Conservation (phyloP, 352 stramenopile species). For the Phytopythium montanum region DNA sequence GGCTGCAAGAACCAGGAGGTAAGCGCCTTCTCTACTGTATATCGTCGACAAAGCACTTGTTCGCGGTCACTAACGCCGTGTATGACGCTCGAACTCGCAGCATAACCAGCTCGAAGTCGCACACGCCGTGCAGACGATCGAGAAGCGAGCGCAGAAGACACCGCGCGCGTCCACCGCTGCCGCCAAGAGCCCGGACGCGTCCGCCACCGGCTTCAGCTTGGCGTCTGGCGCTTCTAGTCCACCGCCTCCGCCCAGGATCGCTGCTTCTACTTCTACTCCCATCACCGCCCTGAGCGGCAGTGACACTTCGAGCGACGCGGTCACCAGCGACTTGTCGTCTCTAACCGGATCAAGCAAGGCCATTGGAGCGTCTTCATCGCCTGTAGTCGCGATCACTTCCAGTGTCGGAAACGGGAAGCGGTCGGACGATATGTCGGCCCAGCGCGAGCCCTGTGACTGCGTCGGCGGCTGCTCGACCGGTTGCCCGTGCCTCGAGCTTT, state of each 20-base stretch:
- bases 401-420: neutral
- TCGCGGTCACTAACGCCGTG: neutral
- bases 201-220: slow-evolving; percentile 13
- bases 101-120: slow-evolving; percentile 55
- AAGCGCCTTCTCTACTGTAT: neutral
- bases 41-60: too few species aligned
- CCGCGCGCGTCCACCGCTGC: slow-evolving; percentile 29
- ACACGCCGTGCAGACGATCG: slow-evolving; percentile 45
- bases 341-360: neutral
- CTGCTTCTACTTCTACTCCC: neutral
- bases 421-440: neutral
- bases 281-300: neutral
- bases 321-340: neutral
- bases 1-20: slow-evolving; percentile 70
- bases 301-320: neutral
- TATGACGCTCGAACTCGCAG: slow-evolving; percentile 1
- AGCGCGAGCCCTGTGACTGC: slow-evolving; percentile 17
- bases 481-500: slow-evolving; percentile 42
- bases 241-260: neutral
- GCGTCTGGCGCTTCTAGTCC: neutral
- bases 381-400: neutral
- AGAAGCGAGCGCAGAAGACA: slow-evolving; percentile 49
- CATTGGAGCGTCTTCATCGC: neutral
- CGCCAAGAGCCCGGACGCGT: slow-evolving; percentile 5
- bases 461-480: slow-evolving; percentile 31